Conservation (phyloP, 2,329 filamentous ascomycete species). For the Hymenoscyphus infarciens region DNA sequence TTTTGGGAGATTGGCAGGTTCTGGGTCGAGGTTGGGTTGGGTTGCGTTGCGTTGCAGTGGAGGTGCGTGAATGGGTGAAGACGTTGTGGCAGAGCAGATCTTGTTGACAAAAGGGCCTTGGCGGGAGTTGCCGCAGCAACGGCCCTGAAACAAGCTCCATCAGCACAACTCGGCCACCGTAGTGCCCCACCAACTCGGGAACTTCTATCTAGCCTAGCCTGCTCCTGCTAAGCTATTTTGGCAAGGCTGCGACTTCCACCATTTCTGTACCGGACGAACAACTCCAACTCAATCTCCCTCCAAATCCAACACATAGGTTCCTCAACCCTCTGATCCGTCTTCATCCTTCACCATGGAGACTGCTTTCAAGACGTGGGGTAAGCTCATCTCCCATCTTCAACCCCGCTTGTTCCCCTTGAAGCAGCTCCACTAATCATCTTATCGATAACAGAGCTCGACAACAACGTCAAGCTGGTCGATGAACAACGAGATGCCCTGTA, state of each 20-base stretch:
- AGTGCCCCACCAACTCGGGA: too few relatives aligned
- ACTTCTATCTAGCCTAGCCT: too few relatives aligned
- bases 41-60: background rate
- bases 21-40: background rate
- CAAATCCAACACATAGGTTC: background rate
- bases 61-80: background rate
- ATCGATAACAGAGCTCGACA: slow-evolving; percentile 71
- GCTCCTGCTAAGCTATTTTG: too few relatives aligned
- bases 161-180: too few relatives aligned
- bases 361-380: slow-evolving; percentile 61
- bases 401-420: slow-evolving; percentile 17
- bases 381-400: slow-evolving; percentile 20
- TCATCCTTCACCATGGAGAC: slow-evolving; percentile 45
- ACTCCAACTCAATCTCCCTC: background rate
- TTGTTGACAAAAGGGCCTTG: too few relatives aligned
- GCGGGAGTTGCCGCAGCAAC: too few relatives aligned
- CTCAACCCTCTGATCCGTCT: background rate
- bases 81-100: background rate
- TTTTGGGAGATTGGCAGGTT: slow-evolving; percentile 7
- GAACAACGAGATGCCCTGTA: slow-evolving; percentile 88
- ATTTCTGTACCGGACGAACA: background rate
- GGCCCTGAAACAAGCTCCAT: too few relatives aligned
- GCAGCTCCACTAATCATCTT: slow-evolving; percentile 22
- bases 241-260: too few relatives aligned
- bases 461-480: slow-evolving; percentile 79